phyloP scores from a whole-genome alignment of 2,329 filamentous ascomycete genomes.

The Epichloe typhina region DNA sequence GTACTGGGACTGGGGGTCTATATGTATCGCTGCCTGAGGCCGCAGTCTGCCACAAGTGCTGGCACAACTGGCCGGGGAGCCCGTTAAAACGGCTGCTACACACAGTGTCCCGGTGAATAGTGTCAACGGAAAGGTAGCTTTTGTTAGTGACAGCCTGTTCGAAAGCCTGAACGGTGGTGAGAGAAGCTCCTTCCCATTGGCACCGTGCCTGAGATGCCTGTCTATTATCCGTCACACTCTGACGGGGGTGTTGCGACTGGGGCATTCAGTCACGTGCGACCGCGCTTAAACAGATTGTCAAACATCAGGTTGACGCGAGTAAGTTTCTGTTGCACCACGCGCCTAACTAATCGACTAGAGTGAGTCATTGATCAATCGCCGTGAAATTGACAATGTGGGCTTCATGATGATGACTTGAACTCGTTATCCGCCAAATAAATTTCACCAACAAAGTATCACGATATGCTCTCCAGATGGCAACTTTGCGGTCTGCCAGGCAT shows the following conservation, averaged over 20 bases:
- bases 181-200: background rate
- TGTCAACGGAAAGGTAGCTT: background rate
- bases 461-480: conserved; percentile 5
- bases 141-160: background rate
- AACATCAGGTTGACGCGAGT: background rate
- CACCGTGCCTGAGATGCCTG: background rate
- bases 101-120: background rate
- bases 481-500: conserved; percentile 1
- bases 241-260: background rate
- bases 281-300: background rate
- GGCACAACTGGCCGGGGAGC: background rate
- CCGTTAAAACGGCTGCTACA: background rate
- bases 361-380: background rate
- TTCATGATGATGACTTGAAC: background rate
- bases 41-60: background rate
- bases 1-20: background rate
- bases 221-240: too few species aligned
- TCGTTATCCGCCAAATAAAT: background rate
- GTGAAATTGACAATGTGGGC: background rate
- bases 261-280: conserved; percentile 1
- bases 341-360: background rate
- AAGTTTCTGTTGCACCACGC: background rate
- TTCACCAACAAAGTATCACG: background rate
- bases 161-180: background rate
- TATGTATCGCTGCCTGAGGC: conserved; percentile 10